These are phyloP conservation scores for Dioscorea zingiberensis DNA, from an alignment of 106 monocot genomes.

Conservation along the genomic window DNA sequence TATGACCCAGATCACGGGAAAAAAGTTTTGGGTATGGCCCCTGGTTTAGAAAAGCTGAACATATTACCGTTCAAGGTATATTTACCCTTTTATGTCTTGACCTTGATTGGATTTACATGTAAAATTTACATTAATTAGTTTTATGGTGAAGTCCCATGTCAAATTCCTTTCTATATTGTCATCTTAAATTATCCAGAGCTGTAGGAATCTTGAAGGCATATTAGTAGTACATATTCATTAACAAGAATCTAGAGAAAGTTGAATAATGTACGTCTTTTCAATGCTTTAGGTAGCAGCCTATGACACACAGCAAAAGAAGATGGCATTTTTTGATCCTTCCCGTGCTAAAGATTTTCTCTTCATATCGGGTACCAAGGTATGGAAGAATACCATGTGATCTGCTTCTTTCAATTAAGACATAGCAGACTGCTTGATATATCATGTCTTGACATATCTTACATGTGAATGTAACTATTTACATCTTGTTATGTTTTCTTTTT, in stretches of 20 bases:
- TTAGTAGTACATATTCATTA: too few relatives aligned
- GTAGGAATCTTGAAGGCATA: too few relatives aligned
- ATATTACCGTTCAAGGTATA: conserved; percentile 92
- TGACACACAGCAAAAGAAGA: conserved; percentile 66
- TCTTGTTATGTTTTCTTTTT: not conserved
- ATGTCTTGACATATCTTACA: not conserved
- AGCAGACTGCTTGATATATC: not conserved
- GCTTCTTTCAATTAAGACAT: not conserved
- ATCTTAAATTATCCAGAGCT: too few relatives aligned
- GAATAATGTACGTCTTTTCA: not conserved
- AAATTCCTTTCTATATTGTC: too few relatives aligned
- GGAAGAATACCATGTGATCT: not conserved
- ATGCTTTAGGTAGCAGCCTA: conserved; percentile 84
- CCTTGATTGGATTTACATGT: too few relatives aligned
- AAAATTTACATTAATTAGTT: too few relatives aligned
- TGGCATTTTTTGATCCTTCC: conserved; percentile 98
- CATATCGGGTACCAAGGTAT: conserved; percentile 98
- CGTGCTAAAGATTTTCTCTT: conserved; percentile 92
- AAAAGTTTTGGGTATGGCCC: conserved; percentile 96
- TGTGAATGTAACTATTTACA: not conserved
- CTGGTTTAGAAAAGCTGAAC: conserved; percentile 87
- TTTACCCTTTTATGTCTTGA: not conserved
- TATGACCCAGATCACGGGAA: conserved; percentile 99
- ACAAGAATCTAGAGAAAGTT: too few relatives aligned
- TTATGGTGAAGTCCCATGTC: too few relatives aligned